Conservation (phyloP, 2,329 filamentous ascomycete genomes). For the Diaporthe amygdali region DNA sequence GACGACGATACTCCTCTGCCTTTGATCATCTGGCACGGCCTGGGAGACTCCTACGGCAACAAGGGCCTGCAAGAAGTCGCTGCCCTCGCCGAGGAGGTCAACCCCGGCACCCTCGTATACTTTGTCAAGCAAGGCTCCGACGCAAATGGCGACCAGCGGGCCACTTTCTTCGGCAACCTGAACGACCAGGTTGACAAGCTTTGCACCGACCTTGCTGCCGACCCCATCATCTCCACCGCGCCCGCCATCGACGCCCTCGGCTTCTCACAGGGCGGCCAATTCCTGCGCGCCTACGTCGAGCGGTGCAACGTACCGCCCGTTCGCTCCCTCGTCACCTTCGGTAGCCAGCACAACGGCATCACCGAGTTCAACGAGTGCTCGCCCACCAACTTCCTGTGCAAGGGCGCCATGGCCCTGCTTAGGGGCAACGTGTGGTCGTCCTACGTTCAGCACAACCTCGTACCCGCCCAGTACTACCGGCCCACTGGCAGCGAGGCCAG, state of each 20-base stretch:
- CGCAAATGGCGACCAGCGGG: conserved; percentile 72
- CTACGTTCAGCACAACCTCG: conserved; percentile 78
- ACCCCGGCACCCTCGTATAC: conserved; percentile 87
- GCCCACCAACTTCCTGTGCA: conserved; percentile 78
- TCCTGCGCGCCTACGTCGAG: conserved; percentile 90
- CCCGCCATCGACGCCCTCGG: conserved; percentile 89
- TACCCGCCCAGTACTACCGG: conserved; percentile 95
- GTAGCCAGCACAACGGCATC: conserved; percentile 93
- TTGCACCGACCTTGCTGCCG: conserved; percentile 75
- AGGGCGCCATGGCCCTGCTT: conserved; percentile 78
- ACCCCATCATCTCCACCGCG: conserved; percentile 82
- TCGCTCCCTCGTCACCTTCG: conserved; percentile 83
- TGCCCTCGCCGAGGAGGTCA: conserved; percentile 70
- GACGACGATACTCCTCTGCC: conserved; percentile 75
- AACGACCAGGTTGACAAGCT: conserved; percentile 78
- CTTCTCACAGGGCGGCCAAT: conserved; percentile 95
- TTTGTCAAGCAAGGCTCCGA: conserved; percentile 74
- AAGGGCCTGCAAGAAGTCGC: conserved; percentile 77
- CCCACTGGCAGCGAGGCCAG: conserved; percentile 57
- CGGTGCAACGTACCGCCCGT: conserved; percentile 81
- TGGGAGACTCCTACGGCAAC: conserved; percentile 75
- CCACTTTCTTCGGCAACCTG: conserved; percentile 91
- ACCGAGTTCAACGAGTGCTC: conserved; percentile 78
- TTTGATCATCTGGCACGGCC: conserved; percentile 91
- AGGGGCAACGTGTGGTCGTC: conserved; percentile 79